These are phyloP conservation scores for Wickerhamiella lipophila DNA, from an alignment of 805 yeast species.

Conservation along the genomic window DNA sequence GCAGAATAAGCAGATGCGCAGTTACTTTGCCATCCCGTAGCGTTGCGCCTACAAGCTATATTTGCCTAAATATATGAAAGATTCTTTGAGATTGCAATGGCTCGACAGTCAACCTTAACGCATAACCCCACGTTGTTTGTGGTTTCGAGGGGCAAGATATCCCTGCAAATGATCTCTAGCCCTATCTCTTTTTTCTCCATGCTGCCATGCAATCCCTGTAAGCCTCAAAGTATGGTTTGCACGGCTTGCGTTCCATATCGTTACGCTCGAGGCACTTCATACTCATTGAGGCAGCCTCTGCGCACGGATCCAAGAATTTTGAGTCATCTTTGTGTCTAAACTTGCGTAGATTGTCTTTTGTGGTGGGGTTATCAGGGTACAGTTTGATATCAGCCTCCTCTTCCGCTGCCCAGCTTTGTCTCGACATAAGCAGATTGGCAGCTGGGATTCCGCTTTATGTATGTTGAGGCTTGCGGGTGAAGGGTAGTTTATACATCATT, in stretches of 20 bases:
- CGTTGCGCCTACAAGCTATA: too few relatives aligned
- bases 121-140: too few relatives aligned
- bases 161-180: too few relatives aligned
- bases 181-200: constrained; percentile 33
- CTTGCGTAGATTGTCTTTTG: constrained; percentile 49
- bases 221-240: constrained; percentile 78
- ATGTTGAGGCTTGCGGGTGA: too few relatives aligned
- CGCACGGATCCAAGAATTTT: constrained; percentile 85
- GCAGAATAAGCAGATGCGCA: too few relatives aligned
- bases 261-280: constrained; percentile 71
- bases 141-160: too few relatives aligned
- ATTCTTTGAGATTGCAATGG: too few relatives aligned
- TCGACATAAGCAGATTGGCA: background rate
- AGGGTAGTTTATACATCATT: too few relatives aligned
- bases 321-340: constrained; percentile 70
- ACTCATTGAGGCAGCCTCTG: constrained; percentile 78
- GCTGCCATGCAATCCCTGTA: constrained; percentile 82
- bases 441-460: background rate
- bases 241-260: constrained; percentile 53
- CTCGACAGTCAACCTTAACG: too few relatives aligned
- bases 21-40: too few relatives aligned
- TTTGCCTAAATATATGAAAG: too few relatives aligned
- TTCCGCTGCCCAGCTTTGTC: background rate
- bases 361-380: constrained; percentile 82
- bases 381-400: constrained; percentile 49